Evolutionary conservation across 345 rosid species (phyloP).

Genomic region (Ailanthus altissimus): DNA sequence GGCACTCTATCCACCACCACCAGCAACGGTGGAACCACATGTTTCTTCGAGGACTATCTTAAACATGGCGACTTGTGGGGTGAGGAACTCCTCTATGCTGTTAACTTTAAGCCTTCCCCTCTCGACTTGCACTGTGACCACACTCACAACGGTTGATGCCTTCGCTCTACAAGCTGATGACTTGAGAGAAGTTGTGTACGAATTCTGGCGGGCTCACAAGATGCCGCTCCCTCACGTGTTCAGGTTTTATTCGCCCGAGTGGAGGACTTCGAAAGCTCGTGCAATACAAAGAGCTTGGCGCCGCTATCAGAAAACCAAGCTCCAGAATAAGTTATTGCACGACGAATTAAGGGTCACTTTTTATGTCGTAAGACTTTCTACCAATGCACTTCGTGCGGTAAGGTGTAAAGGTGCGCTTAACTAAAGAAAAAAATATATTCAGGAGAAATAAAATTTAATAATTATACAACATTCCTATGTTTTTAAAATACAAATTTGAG

Average conservation of each 20-base stretch:
- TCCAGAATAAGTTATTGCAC: no score
- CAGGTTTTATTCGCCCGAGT: neutral
- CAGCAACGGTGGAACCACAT: neutral
- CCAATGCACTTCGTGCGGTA: no score
- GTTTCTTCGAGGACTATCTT: neutral
- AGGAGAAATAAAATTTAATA: no score
- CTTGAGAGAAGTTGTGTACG: neutral
- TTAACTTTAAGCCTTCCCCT: neutral
- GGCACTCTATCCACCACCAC: neutral
- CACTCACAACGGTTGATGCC: neutral
- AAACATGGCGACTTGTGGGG: neutral
- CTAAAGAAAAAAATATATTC: no score
- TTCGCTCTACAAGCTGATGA: constrained; percentile 23
- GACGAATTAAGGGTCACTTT: no score
- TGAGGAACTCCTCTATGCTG: neutral
- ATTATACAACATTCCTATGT: no score
- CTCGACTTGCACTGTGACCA: neutral
- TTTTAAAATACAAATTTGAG: no score
- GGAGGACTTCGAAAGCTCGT: neutral
- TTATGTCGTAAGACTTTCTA: no score
- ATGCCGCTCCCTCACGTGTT: neutral
- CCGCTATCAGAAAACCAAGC: no score
- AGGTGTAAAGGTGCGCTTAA: no score
- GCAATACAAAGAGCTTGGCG: no score
- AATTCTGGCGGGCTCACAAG: neutral